Percentiles rank a stretch among this genome's conserved stretches.
Conservation (phyloP, 2,329 filamentous ascomycete species). For the Botryotinia convoluta region DNA sequence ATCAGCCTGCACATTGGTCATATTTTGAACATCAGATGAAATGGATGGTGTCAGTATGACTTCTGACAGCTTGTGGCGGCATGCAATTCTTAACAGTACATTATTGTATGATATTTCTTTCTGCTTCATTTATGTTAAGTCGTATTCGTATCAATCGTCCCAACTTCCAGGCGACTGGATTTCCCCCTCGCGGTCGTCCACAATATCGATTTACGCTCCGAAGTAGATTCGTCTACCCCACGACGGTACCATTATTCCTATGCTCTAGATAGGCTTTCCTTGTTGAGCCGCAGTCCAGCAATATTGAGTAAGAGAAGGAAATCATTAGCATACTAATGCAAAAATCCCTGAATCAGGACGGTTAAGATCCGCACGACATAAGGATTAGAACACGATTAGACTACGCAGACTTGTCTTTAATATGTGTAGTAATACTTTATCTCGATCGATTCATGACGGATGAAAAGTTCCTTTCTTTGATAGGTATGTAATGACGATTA, state of each 20-base stretch:
- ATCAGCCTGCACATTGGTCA: neutral
- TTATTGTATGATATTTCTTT: neutral
- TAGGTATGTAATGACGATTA: neutral
- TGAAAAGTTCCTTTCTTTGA: neutral
- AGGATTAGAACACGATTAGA: neutral
- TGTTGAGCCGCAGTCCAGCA: neutral
- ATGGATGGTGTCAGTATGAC: neutral
- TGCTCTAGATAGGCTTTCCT: neutral
- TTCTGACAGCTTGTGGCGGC: neutral
- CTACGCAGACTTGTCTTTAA: neutral
- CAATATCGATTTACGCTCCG: neutral
- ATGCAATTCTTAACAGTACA: neutral
- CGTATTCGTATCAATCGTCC: neutral
- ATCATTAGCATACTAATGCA: neutral
- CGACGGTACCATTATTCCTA: neutral
- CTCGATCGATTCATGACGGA: neutral
- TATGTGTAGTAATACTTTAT: neutral
- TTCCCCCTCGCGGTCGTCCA: neutral
- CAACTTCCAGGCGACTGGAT: neutral
- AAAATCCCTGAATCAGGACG: neutral
- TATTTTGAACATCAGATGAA: slow-evolving; percentile 2
- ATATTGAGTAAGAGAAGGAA: neutral
- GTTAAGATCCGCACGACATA: neutral
- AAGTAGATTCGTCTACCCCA: neutral
- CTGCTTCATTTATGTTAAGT: neutral